Evolutionary conservation across 2,329 filamentous ascomycete genomes (phyloP), one percentile per base, ranked within the genome.

Genomic region (Penicillium vulpinum): DNA sequence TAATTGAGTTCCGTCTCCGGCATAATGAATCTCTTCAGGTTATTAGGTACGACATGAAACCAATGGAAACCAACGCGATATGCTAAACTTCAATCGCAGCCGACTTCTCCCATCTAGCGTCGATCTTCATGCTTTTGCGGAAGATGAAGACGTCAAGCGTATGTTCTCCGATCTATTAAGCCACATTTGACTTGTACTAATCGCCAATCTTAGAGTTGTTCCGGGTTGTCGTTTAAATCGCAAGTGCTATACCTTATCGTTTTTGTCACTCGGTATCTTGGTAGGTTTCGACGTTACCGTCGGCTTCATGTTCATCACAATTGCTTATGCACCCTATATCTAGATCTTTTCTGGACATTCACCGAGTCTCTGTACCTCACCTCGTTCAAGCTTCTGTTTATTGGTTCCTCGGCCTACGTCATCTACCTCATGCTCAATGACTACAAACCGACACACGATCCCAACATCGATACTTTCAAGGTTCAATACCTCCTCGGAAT

Each of bases 141-240:
- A 99, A 99, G 83, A 99, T 99, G 92, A 88, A 88, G 68, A 86
- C 89, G 73, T 88, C 94, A 44, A 96, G 91, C 73, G 93, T 97
- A 82, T 60, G 87, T 46, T 28, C 16, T 49, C 4, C 28, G 50
- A 24, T 47, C 29, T 16, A n/a, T 26, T 1, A 33, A 28, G 22
- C 18, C 26, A 22, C 38, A 21, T 38, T 28, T 6, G 22, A 26
- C 26, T 18, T 28, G n/a, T 36, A 44, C 59, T 63, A 51, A 64
- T 51, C 11, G 18, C 15, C 22, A 22, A 39, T 26, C 59, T 31
- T 52, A 97, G 93, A 97, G 92, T 82, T 96, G 92, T 75, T 88
- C 93, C 40, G 94, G 94, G 68, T 93, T 99, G 77, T 99, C 94
- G 16, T 97, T 99, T 85, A 99, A 99, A 77, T 97, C 93, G 60